These are phyloP conservation scores for Phytomonas francai DNA, from an alignment of 208 protist species.

Conservation along the genomic window DNA sequence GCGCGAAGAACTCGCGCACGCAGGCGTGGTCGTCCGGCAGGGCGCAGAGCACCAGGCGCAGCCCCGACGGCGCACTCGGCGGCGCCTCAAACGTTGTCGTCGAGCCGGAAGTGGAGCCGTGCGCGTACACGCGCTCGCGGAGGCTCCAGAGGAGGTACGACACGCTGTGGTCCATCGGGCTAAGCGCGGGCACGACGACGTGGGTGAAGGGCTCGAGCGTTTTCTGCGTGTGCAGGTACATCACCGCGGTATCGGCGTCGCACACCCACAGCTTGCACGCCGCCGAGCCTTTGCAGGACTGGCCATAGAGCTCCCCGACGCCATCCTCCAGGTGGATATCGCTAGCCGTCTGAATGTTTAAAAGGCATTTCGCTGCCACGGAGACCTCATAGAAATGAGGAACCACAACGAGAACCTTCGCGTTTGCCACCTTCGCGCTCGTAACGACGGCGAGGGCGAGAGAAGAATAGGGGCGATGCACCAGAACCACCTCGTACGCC, in stretches of 20 bases:
- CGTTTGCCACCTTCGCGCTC: constrained; percentile 11
- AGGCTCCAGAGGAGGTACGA: constrained; percentile 58
- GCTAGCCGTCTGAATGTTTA: constrained; percentile 22
- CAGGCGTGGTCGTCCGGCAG: constrained; percentile 24
- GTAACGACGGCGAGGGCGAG: constrained; percentile 42
- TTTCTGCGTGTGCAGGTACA: constrained; percentile 54
- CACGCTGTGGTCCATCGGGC: constrained; percentile 46
- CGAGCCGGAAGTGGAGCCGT: constrained; percentile 32
- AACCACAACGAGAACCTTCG: constrained; percentile 77
- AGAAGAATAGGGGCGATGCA: constrained; percentile 30
- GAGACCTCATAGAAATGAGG: constrained; percentile 68
- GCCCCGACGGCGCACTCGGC: constrained; percentile 13
- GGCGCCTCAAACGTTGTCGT: background rate
- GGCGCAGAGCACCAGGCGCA: constrained; percentile 34
- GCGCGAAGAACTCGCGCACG: constrained; percentile 34
- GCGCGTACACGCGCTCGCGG: constrained; percentile 50
- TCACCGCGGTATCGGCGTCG: constrained; percentile 62
- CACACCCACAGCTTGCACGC: constrained; percentile 64
- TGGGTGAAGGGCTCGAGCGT: constrained; percentile 80
- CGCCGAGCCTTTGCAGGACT: constrained; percentile 38
- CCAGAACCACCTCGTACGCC: constrained; percentile 39
- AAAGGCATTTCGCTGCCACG: constrained; percentile 23
- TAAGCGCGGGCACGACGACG: constrained; percentile 60
- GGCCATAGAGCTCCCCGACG: constrained; percentile 58
- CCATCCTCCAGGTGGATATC: constrained; percentile 8